These are phyloP conservation scores for Bromus sterilis DNA, from an alignment of 176 grass and related monocot genomes.

Conservation along the genomic window DNA sequence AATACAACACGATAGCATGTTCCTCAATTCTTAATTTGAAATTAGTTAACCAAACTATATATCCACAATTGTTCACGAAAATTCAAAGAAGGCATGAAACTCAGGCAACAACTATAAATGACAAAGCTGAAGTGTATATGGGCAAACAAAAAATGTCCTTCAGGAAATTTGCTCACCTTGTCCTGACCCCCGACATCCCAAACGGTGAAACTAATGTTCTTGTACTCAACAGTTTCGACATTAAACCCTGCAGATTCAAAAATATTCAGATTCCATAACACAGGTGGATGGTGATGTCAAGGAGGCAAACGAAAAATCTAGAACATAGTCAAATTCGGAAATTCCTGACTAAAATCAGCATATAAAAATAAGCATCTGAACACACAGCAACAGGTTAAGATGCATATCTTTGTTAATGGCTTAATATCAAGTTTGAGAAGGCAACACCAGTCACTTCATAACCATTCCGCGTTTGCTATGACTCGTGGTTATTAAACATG, in stretches of 20 bases:
- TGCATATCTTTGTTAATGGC: neutral
- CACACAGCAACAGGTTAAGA: neutral
- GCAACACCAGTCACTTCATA: neutral
- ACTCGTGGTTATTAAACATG: neutral
- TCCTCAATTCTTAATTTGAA: neutral
- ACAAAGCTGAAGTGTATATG: neutral
- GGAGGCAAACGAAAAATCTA: neutral
- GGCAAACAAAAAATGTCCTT: neutral
- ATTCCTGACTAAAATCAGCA: neutral
- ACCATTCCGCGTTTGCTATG: neutral
- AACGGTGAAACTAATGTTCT: slow-evolving; percentile 63
- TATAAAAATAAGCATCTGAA: neutral
- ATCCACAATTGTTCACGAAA: neutral
- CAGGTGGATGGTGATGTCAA: neutral
- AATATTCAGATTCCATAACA: neutral
- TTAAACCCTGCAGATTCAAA: slow-evolving; percentile 43
- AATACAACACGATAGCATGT: neutral
- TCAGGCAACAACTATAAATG: neutral
- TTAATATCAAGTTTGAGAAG: neutral
- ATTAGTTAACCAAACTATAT: neutral
- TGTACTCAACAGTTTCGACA: slow-evolving; percentile 60
- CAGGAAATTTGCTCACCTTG: slow-evolving; percentile 19
- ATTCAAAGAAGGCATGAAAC: neutral
- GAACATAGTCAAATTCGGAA: neutral
- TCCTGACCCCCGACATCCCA: slow-evolving; percentile 65